Evolutionary conservation across 805 yeast genomes (phyloP), one percentile per base, ranked within the genome.

Genomic region (Komagataella pseudopastoris): DNA sequence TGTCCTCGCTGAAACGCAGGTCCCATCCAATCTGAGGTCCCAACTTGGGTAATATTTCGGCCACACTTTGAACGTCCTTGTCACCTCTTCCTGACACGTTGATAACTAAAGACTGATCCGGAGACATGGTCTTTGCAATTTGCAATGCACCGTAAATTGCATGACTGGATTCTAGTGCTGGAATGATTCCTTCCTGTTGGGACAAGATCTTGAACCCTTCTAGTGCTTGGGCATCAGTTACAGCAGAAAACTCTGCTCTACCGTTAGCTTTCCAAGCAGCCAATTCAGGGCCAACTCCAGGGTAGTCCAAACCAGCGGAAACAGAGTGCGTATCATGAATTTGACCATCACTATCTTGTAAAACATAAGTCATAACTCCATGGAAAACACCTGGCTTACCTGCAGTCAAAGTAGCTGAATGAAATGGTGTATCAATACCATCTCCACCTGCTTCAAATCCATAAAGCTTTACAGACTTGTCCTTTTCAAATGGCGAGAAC

Each of bases 401-500:
- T 43, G 77, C 96, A n/a, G 96, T 81, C 60, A 93, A 76, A 14
- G 98, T 90, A 23, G 99, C 99, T 49, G 96, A 87, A 67, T 93
- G 98, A 60, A 78, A 74, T n/a, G 74, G 78, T 23, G 97, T 84
- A 62, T 88, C 88, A 50, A 91, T 58, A 64, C 99, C 99, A 59
- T 88, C 95, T 68, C 99, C 99, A 66, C 96, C 99, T 50, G 99
- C 99, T 72, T 93, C 99, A 54, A 90, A 88, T 66, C 99, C 99
- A 30, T 90, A 70, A 64, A 93, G 72, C 63, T 78, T 80, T 47
- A 93, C 99, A 6, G 78, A 71, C 14, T 64, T 57, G 64, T 89
- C 96, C 16, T 87, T 72, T 64, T 88, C 95, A 64, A 93, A 93
- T 51, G 98, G 97, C 20, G 88, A 82, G 69, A 93, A 93, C 78